Evolutionary conservation across 73 alveolate species (phyloP).

Genomic region (Effrenium voratum): DNA sequence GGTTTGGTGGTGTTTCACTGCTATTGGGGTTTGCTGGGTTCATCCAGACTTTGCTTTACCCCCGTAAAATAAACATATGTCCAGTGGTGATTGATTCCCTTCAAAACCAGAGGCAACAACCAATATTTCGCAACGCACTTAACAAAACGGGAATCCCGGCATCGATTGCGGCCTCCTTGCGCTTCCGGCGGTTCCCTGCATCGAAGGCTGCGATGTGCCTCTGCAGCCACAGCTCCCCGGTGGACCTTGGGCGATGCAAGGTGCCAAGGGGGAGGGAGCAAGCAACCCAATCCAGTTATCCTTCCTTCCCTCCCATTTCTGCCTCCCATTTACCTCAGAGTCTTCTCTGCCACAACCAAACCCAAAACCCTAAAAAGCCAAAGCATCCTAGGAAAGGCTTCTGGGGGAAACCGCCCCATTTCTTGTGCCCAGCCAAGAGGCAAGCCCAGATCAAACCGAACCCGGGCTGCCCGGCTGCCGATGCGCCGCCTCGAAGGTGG

Average conservation of each 20-base stretch:
- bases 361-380: neutral
- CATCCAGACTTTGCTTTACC: neutral
- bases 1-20: no score
- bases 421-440: no score
- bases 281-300: neutral
- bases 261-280: neutral
- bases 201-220: slow-evolving; percentile 62
- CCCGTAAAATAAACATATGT: neutral
- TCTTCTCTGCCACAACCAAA: neutral
- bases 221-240: slow-evolving; percentile 81
- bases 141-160: neutral
- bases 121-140: neutral
- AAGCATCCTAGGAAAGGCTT: neutral
- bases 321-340: no score
- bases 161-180: slow-evolving; percentile 47
- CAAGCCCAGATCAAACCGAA: no score
- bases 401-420: neutral
- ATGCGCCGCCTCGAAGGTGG: slow-evolving; percentile 61
- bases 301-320: no score
- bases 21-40: no score
- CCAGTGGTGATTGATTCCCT: neutral
- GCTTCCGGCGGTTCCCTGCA: slow-evolving; percentile 66
- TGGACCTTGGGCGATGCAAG: slow-evolving; percentile 15
- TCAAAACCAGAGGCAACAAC: neutral
- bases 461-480: slow-evolving; percentile 21